A percentile compares a stretch with the other conserved stretches of the same genome.
phyloP scores from a whole-genome alignment of 2,329 filamentous ascomycete genomes.

The Fusarium sp. region DNA sequence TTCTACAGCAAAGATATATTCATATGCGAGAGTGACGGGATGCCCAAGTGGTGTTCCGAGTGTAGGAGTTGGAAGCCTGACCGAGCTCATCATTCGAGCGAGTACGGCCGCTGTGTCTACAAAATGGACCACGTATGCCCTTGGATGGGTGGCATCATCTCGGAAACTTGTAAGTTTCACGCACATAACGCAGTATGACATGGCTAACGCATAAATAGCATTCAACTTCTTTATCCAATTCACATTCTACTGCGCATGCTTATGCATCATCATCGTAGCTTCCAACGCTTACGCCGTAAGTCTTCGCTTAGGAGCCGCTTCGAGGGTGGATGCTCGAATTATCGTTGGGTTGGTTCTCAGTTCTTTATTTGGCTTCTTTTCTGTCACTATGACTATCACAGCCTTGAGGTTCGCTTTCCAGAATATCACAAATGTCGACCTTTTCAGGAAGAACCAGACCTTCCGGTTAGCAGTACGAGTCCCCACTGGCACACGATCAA shows the following conservation, averaged over 20 bases:
- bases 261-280: constrained; percentile 73
- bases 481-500: constrained; percentile 59
- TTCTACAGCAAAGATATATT: constrained; percentile 89
- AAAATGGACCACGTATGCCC: constrained; percentile 98
- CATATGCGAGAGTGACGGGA: constrained; percentile 82
- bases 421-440: constrained; percentile 89
- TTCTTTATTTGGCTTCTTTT: constrained; percentile 83
- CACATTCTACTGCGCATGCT: constrained; percentile 76
- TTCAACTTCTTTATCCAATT: constrained; percentile 97
- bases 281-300: constrained; percentile 73
- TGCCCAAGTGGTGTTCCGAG: constrained; percentile 86
- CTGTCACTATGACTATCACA: constrained; percentile 78
- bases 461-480: constrained; percentile 82
- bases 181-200: not conserved
- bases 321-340: constrained; percentile 67
- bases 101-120: constrained; percentile 81
- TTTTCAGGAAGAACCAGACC: constrained; percentile 70
- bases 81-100: constrained; percentile 85
- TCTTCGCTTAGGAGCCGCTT: constrained; percentile 60
- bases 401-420: constrained; percentile 75
- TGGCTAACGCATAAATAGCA: constrained; percentile 54
- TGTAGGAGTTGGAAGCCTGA: constrained; percentile 92
- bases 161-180: constrained; percentile 72
- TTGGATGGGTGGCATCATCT: constrained; percentile 94
- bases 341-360: constrained; percentile 74